A percentile compares a stretch with the other conserved stretches of the same genome.
Evolutionary conservation across 108 stramenopile genomes (phyloP).

Genomic region (Discostella pseudostelligera): DNA sequence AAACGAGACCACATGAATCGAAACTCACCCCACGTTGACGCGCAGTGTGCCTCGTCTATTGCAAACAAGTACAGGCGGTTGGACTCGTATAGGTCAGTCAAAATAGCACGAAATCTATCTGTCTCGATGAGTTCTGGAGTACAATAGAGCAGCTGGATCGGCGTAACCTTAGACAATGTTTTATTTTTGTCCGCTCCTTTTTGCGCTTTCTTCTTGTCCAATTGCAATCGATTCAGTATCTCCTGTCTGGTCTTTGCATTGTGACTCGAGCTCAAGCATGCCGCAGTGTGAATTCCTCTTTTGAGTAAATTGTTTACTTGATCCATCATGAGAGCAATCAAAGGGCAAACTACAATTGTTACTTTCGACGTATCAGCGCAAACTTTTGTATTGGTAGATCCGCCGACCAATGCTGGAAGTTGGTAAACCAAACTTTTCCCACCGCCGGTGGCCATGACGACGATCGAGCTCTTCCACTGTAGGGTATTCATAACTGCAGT

Average conservation of each 20-base stretch:
- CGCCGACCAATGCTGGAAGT: conserved; percentile 85
- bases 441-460: conserved; percentile 94
- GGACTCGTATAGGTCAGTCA: conserved; percentile 61
- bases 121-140: conserved; percentile 95
- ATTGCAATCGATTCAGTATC: conserved; percentile 50
- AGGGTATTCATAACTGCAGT: conserved; percentile 56
- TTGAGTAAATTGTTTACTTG: conserved; percentile 77
- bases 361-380: conserved; percentile 50
- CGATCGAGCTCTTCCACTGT: conserved; percentile 55
- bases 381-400: conserved; percentile 11
- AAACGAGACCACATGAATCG: conserved; percentile 42
- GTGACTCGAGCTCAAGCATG: conserved; percentile 49
- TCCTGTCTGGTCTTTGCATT: conserved; percentile 54
- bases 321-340: conserved; percentile 95
- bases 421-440: conserved; percentile 96
- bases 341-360: conserved; percentile 94
- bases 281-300: conserved; percentile 71
- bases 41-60: conserved; percentile 97
- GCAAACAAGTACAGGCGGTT: conserved; percentile 82
- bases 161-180: conserved; percentile 9
- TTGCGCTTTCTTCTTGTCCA: conserved; percentile 16
- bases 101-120: conserved; percentile 61
- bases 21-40: conserved; percentile 94
- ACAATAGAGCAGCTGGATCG: conserved; percentile 85
- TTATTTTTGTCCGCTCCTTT: conserved; percentile 17